phyloP scores from a whole-genome alignment of 805 yeast genomes.

The Schwanniomyces polymorphus region DNA sequence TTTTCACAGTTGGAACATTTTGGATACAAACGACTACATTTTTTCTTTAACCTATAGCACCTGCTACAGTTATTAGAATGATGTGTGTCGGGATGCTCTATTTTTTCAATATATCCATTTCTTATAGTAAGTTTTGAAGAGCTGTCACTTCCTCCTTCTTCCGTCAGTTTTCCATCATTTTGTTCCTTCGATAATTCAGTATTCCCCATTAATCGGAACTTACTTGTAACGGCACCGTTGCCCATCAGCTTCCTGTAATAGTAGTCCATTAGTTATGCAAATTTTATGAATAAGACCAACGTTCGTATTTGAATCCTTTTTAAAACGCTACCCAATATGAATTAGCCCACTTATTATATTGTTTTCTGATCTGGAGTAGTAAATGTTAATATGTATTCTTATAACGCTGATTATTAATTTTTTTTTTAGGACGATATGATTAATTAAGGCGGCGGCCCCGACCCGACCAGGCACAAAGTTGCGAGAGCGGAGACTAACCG shows the following conservation, averaged over 20 bases:
- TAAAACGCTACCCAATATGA: too few species aligned
- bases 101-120: background rate
- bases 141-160: background rate
- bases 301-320: too few species aligned
- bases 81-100: conserved; percentile 19
- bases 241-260: conserved; percentile 39
- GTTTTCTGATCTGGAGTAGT: too few species aligned
- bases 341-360: too few species aligned
- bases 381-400: too few species aligned
- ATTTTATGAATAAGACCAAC: background rate
- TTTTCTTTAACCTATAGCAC: conserved; percentile 43
- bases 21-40: conserved; percentile 40
- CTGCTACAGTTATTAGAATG: conserved; percentile 39
- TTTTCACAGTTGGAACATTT: conserved; percentile 36
- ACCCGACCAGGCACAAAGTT: conserved; percentile 1
- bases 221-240: conserved; percentile 37
- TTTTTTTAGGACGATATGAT: background rate
- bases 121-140: background rate
- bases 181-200: conserved; percentile 18
- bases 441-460: conserved; percentile 1
- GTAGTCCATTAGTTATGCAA: conserved; percentile 25
- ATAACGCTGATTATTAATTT: too few species aligned
- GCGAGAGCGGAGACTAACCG: background rate
- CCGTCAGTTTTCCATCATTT: conserved; percentile 7
- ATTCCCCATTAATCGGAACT: conserved; percentile 22